These are phyloP conservation scores for Austroboletus eburneus DNA, from an alignment of 768 basidiomycete genomes.

Conservation along the genomic window DNA sequence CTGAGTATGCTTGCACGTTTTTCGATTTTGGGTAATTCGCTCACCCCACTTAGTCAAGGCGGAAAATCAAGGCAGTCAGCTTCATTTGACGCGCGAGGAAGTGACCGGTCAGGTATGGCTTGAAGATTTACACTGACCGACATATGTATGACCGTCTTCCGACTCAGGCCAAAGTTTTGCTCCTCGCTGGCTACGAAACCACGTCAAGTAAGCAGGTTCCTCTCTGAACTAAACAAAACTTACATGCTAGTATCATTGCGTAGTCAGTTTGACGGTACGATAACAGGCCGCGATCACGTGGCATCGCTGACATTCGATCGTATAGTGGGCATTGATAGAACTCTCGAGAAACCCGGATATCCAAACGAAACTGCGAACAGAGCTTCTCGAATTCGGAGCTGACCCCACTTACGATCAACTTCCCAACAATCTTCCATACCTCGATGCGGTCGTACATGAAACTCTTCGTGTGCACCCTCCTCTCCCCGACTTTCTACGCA, in stretches of 20 bases:
- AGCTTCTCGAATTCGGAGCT: no score
- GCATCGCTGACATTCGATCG: background rate
- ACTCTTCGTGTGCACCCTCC: no score
- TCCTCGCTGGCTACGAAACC: constrained; percentile 39
- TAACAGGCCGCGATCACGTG: background rate
- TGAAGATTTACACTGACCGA: background rate
- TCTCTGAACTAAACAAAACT: background rate
- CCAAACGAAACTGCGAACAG: no score
- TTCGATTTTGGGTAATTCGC: background rate
- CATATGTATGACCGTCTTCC: background rate
- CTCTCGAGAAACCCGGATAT: background rate
- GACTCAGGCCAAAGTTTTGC: constrained; percentile 33
- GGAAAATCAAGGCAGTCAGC: constrained; percentile 25
- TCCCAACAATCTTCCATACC: no score
- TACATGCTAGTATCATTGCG: background rate
- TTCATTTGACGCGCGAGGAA: constrained; percentile 39
- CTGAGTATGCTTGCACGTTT: constrained; percentile 23
- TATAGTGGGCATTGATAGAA: background rate
- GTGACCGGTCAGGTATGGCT: constrained; percentile 31
- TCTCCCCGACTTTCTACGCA: no score
- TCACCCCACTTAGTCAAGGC: constrained; percentile 36
- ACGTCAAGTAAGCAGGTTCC: constrained; percentile 31
- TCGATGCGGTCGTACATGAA: no score
- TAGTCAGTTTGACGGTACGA: background rate
- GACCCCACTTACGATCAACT: no score